These are phyloP conservation scores for Alnus rubra DNA, from an alignment of 306 rosid genomes.

Conservation along the genomic window DNA sequence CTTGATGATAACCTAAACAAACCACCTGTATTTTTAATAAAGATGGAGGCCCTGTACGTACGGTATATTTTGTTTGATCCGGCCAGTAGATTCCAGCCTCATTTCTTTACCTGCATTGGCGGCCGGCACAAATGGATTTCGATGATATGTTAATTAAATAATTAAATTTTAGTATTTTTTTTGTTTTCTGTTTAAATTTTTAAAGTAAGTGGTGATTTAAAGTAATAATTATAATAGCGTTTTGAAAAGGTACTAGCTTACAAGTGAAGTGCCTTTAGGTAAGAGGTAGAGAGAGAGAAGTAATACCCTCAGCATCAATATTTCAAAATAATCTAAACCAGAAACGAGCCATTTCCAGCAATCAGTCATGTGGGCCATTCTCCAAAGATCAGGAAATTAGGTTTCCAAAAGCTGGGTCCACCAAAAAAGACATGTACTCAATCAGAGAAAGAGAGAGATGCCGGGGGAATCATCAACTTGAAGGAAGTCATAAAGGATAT, in stretches of 20 bases:
- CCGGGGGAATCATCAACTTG: constrained; percentile 53
- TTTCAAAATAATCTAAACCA: constrained; percentile 36
- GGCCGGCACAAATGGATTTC: neutral
- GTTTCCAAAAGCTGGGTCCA: constrained; percentile 63
- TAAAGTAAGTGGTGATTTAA: too few relatives aligned
- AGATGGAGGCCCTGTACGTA: constrained; percentile 13
- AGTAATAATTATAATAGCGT: too few relatives aligned
- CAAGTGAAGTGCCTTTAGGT: too few relatives aligned
- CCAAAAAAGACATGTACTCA: constrained; percentile 60
- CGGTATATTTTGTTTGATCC: constrained; percentile 11
- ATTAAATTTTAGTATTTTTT: too few relatives aligned
- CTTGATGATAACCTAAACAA: constrained; percentile 42
- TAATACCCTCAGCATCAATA: too few relatives aligned
- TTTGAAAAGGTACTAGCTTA: too few relatives aligned
- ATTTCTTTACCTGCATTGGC: constrained; percentile 5
- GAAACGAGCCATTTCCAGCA: constrained; percentile 48
- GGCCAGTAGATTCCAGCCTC: neutral
- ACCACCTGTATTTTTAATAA: constrained; percentile 27
- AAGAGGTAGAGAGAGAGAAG: too few relatives aligned
- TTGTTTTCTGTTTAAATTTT: too few relatives aligned
- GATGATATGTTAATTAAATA: too few relatives aligned
- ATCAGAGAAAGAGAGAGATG: constrained; percentile 47
- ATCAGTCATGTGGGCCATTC: constrained; percentile 64
- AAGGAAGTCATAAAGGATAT: constrained; percentile 49
- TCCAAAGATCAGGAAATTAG: constrained; percentile 62